Evolutionary conservation across 352 stramenopile genomes (phyloP).

Genomic region (Plasmopara muralis): DNA sequence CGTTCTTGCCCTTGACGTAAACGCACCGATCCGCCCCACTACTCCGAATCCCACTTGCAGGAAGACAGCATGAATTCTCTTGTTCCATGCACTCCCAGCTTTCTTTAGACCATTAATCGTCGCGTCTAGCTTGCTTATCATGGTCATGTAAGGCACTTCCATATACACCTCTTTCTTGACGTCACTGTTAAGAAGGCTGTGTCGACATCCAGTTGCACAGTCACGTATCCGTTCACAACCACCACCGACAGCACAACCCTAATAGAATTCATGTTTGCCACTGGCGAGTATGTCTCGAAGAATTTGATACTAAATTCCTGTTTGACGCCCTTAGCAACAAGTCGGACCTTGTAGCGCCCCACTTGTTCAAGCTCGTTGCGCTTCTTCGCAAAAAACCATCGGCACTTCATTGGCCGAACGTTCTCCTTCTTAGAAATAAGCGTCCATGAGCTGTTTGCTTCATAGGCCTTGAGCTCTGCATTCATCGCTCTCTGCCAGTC

Average conservation of each 20-base stretch:
- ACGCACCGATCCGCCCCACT: neutral
- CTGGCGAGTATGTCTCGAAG: neutral
- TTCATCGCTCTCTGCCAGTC: neutral
- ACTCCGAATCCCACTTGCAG: neutral
- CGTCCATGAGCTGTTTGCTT: neutral
- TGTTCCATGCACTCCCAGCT: neutral
- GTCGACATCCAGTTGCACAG: neutral
- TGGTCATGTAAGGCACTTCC: neutral
- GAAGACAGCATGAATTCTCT: neutral
- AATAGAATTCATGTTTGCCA: constrained; percentile 1
- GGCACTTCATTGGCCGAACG: neutral
- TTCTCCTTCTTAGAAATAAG: neutral
- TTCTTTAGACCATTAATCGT: neutral
- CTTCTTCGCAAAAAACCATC: constrained; percentile 2
- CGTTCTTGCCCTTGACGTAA: neutral
- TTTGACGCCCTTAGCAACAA: neutral
- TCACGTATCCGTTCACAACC: neutral
- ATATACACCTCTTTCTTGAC: neutral
- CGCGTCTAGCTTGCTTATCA: neutral
- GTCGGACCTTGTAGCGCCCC: neutral
- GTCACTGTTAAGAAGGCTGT: neutral
- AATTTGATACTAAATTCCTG: neutral
- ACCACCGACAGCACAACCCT: neutral
- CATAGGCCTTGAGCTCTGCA: neutral
- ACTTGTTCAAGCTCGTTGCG: neutral